Base-by-base conservation (phyloP, 148 eudicot genomes). In the Bassia scoparia region DNA sequence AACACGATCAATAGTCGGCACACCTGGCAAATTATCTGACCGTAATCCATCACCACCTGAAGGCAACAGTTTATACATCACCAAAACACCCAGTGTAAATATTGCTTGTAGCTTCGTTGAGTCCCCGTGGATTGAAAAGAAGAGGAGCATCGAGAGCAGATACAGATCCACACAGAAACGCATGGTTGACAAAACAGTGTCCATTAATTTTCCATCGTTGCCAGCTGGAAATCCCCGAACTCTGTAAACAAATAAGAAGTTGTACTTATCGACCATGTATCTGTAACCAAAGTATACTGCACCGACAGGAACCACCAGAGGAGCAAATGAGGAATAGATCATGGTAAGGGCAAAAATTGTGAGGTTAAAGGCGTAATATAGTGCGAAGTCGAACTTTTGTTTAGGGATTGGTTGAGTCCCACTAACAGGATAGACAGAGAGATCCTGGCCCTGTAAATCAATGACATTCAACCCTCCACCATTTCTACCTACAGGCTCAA, bases 181-280 rank as follows among this genome's bases (percentile, higher is more conserved):
- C 98, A 91, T 95, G 70, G 87, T 85, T 60, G 81, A 72, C 73
- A 95, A 75, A 2, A 95, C 98, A 3, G 90, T 88, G 78, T 91
- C 98, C 96, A 95, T 87, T 81, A 95, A 70, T 79, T 86, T 89
- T 48, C 98, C 98, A 76, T 95, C 97, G 37, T 95, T 95, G 48
- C 98, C 98, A 55, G 98, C 89, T 33, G 97, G 98, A 83, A 95
- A 91, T 31, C 98, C 98, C 27, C 95, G 87, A 31, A 88, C 98
- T 70, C 96, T 86, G 81, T 91, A 95, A 52, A 95, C 97, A 68
- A 87, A 95, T 64, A 95, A 82, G 86, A 95, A 95, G 93, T 95
- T 95, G 88, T 91, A 95, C 82, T 95, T 95, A 77, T 95, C 98
- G 15, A 91, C 98, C 76, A 91, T 84, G 64, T 91, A 95, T 65